A percentile compares a stretch with the other conserved stretches of the same genome.
phyloP scores from a whole-genome alignment of 192 early-diverging fungal genomes.

The Umbelopsis vinacea region DNA sequence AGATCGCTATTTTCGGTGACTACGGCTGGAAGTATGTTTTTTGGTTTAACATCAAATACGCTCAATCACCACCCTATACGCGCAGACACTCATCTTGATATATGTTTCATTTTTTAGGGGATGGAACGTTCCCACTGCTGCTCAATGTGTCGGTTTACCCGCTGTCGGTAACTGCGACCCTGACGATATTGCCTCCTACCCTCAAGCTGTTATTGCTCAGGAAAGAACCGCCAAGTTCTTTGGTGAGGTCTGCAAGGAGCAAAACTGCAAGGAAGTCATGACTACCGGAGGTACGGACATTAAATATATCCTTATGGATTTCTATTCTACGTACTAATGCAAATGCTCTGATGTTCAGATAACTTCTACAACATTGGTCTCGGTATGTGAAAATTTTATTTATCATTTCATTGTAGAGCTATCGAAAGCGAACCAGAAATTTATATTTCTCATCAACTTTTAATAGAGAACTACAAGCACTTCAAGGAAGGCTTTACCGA shows the following conservation, averaged over 20 bases:
- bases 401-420: no score
- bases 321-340: not conserved
- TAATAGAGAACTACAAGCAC: conserved; percentile 16
- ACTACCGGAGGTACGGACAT: conserved; percentile 7
- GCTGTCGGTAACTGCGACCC: conserved; percentile 12
- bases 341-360: not conserved
- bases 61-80: no score
- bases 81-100: not conserved
- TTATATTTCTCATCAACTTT: no score
- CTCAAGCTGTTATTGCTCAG: not conserved
- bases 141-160: not conserved
- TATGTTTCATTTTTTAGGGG: not conserved
- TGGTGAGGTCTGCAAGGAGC: conserved; percentile 3
- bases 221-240: conserved; percentile 11
- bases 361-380: conserved; percentile 17
- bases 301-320: no score
- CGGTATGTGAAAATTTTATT: not conserved
- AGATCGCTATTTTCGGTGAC: not conserved
- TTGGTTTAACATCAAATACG: no score
- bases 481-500: conserved; percentile 8
- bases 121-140: conserved; percentile 3
- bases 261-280: not conserved
- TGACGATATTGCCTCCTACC: not conserved
- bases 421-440: no score
- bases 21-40: conserved; percentile 16